Evolutionary conservation across 805 yeast species (phyloP).

Genomic region (Helenozyma baotianmanensis): DNA sequence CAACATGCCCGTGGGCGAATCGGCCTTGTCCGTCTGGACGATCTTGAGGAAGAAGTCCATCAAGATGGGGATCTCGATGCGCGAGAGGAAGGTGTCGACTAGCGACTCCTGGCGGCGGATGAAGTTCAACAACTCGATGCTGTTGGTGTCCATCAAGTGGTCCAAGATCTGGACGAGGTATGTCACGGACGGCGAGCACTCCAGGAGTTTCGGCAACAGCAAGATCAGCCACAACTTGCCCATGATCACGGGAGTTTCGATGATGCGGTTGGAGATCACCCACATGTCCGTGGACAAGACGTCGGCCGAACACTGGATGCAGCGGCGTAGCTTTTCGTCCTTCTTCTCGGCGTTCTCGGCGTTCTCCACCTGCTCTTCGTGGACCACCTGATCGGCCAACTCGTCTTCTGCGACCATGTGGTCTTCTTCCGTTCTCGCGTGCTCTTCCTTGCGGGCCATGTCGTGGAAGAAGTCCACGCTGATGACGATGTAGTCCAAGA

Average conservation of each 20-base stretch:
- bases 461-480: slow-evolving; percentile 44
- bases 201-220: slow-evolving; percentile 26
- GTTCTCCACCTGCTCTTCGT: slow-evolving; percentile 4
- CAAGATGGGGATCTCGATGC: slow-evolving; percentile 87
- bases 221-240: slow-evolving; percentile 39
- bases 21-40: slow-evolving; percentile 89
- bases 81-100: slow-evolving; percentile 76
- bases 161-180: slow-evolving; percentile 65
- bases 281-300: slow-evolving; percentile 38
- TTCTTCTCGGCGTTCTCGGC: slow-evolving; percentile 18
- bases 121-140: slow-evolving; percentile 63
- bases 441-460: slow-evolving; percentile 19
- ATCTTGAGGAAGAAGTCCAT: slow-evolving; percentile 90
- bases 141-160: slow-evolving; percentile 65
- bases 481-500: slow-evolving; percentile 61
- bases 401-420: neutral
- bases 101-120: slow-evolving; percentile 63
- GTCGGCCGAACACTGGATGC: slow-evolving; percentile 37
- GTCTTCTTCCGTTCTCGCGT: slow-evolving; percentile 6
- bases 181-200: slow-evolving; percentile 36
- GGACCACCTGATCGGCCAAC: slow-evolving; percentile 10
- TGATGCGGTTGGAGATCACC: slow-evolving; percentile 39
- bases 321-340: slow-evolving; percentile 32
- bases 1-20: slow-evolving; percentile 81
- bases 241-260: slow-evolving; percentile 38